Evolutionary conservation across 2,329 filamentous ascomycete species (phyloP).

Genomic region (Trichoderma atrobrunneum): DNA sequence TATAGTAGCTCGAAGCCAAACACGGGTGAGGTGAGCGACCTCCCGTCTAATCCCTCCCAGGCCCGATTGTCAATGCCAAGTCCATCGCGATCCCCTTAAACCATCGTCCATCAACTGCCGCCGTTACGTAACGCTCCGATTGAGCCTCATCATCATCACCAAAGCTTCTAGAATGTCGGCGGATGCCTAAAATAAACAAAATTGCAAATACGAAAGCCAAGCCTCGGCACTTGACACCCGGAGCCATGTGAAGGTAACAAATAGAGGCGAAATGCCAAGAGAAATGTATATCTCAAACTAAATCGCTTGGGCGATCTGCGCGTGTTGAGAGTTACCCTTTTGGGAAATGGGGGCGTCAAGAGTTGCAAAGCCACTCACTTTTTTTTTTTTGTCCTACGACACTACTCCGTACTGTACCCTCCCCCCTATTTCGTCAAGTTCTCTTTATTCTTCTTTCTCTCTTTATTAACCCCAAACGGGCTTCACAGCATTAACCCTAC

Average conservation of each 20-base stretch:
- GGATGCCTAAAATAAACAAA: not conserved
- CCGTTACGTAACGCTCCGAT: not conserved
- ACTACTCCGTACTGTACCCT: not conserved
- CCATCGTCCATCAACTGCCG: not conserved
- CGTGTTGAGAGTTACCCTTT: not conserved
- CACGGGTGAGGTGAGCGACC: too few species aligned
- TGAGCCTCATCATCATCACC: too few species aligned
- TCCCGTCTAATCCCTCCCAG: not conserved
- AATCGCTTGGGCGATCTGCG: not conserved
- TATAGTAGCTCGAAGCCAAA: not conserved
- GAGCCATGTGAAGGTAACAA: not conserved
- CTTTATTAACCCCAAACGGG: not conserved
- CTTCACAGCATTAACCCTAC: not conserved
- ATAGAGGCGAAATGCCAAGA: not conserved
- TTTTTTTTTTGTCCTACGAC: too few species aligned
- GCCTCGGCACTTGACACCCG: not conserved
- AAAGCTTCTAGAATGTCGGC: not conserved
- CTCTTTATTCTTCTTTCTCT: not conserved
- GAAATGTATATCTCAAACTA: constrained; percentile 2
- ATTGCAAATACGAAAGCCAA: not conserved
- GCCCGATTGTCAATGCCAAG: not conserved
- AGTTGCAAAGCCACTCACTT: too few species aligned
- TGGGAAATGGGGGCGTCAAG: not conserved
- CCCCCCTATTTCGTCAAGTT: too few species aligned
- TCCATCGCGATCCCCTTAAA: not conserved